Evolutionary conservation across 805 yeast genomes (phyloP).

Genomic region (Myxozyma mucilagina): DNA sequence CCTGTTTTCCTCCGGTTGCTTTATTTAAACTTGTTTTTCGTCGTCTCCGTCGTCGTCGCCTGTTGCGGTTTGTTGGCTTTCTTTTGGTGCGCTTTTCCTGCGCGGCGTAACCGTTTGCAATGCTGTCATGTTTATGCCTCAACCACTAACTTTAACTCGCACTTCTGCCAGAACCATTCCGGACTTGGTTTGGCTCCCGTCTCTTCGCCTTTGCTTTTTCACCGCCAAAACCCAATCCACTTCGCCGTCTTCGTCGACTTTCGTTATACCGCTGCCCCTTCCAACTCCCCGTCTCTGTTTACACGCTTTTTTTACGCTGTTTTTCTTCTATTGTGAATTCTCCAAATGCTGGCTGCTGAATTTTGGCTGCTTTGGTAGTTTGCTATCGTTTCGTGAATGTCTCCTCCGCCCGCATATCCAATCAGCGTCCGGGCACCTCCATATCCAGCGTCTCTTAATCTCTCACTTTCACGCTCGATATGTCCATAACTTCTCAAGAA

Average conservation of each 20-base stretch:
- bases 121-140: not conserved
- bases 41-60: too few species aligned
- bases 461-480: not conserved
- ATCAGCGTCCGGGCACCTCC: conserved; percentile 1
- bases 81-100: not conserved
- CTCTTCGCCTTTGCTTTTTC: not conserved
- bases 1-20: too few species aligned
- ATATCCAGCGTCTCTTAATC: not conserved
- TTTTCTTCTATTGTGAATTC: not conserved
- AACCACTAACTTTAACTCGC: not conserved
- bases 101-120: not conserved
- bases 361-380: not conserved
- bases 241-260: not conserved
- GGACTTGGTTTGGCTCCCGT: not conserved
- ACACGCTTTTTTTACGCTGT: not conserved
- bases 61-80: not conserved
- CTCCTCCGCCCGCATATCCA: not conserved
- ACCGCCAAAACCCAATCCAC: not conserved
- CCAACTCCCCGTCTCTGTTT: not conserved
- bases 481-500: conserved; percentile 66
- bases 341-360: conserved; percentile 6
- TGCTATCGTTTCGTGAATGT: conserved; percentile 2
- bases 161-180: not conserved
- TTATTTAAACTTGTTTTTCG: too few species aligned
- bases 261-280: not conserved